Evolutionary conservation across 108 stramenopile species (phyloP).

Genomic region (Parmales sp.): DNA sequence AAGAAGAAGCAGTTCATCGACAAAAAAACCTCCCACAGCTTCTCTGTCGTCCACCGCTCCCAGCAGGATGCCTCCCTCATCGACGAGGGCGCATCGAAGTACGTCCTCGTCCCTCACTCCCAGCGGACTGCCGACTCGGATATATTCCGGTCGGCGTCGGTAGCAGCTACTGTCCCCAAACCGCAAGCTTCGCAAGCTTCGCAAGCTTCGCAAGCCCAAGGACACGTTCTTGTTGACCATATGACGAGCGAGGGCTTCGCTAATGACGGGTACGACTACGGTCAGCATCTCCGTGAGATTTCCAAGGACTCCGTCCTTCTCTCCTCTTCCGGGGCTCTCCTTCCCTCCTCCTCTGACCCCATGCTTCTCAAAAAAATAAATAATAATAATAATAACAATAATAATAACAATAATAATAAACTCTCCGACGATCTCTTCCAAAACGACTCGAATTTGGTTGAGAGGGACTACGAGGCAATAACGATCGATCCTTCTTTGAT

Average conservation of each 20-base stretch:
- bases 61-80: slow-evolving; percentile 71
- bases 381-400: not conserved
- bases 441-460: slow-evolving; percentile 43
- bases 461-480: slow-evolving; percentile 28
- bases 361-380: not conserved
- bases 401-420: slow-evolving; percentile 38
- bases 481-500: too few relatives aligned
- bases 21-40: slow-evolving; percentile 70
- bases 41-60: slow-evolving; percentile 61
- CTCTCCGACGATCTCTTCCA: slow-evolving; percentile 76
- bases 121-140: slow-evolving; percentile 27
- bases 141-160: too few relatives aligned
- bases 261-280: slow-evolving; percentile 79
- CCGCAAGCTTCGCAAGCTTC: too few relatives aligned
- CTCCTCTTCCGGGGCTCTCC: not conserved
- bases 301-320: slow-evolving; percentile 15
- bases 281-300: slow-evolving; percentile 73
- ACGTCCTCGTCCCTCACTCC: slow-evolving; percentile 28
- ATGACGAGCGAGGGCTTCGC: too few relatives aligned
- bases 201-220: too few relatives aligned
- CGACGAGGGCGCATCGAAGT: slow-evolving; percentile 23
- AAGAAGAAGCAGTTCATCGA: slow-evolving; percentile 85
- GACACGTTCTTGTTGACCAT: too few relatives aligned
- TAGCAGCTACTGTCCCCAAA: too few relatives aligned
- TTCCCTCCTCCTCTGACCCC: not conserved